Base-by-base conservation (phyloP, 2,329 filamentous ascomycete genomes). In the Neonectria magnoliae region DNA sequence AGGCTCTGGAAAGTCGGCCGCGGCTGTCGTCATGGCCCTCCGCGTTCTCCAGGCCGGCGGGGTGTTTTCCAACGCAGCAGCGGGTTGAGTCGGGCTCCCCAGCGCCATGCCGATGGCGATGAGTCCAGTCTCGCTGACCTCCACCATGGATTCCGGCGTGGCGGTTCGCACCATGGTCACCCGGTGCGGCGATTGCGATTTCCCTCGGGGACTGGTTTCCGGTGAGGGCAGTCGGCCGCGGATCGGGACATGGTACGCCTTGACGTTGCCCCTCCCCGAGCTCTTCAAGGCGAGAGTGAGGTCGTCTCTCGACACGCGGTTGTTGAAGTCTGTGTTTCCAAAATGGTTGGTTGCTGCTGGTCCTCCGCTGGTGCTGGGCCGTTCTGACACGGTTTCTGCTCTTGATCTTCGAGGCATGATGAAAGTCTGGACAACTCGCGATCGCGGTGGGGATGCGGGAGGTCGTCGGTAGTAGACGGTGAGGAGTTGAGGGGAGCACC, bases 61-160 rank as follows among this genome's bases (percentile, higher is more conserved):
- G 38, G 57, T 60, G 57, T 58, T 59, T 36, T 67, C 64, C 36
- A 80, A 14, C 20, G 42, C 31, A 11, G 42, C 22, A 8, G 31
- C 79, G 16, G 79, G 77, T 42, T 81, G 80, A n/a, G 83, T 80
- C 25, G 91, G 91, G 72, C 91, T 93, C 33, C 91, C 91, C 60
- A 93, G 79, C 1, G 91, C 91, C 84, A 94, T 90, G 10, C 92
- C 92, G 66, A 94, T 93, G 70, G 81, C 83, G 65, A 76, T 75
- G n/a, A 77, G 67, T 11, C 73, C 73, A 20, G 70, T 73, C 44
- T 73, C 69, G 13, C 68, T 53, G 16, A 58, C 54, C 2, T 82
- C 81, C 31, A 74, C 76, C 57, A 81, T 70, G 9, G 82, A 82
- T 62, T 83, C 80, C 10, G 81, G 79, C n/a, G 81, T 83, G 54